Conservation (phyloP, 805 yeast species). For the Kluyveromyces lactis region DNA sequence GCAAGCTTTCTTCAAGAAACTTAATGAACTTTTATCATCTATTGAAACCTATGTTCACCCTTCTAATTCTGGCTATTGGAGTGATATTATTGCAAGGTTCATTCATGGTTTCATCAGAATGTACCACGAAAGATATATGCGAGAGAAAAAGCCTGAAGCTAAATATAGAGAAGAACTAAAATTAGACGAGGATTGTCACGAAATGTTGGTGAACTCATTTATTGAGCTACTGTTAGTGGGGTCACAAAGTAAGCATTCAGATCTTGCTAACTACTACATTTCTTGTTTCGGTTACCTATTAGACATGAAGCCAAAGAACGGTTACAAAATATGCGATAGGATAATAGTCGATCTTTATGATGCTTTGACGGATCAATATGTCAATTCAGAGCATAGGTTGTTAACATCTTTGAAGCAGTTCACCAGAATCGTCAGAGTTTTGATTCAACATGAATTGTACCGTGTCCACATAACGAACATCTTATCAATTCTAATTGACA, state of each 20-base stretch:
- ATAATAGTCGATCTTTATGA: constrained; percentile 69
- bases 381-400: constrained; percentile 73
- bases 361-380: constrained; percentile 52
- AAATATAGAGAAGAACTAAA: constrained; percentile 15
- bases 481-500: constrained; percentile 61
- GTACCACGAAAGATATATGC: constrained; percentile 48
- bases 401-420: constrained; percentile 62
- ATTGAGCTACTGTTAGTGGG: constrained; percentile 52
- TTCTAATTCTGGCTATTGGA: constrained; percentile 88
- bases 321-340: constrained; percentile 38
- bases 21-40: constrained; percentile 54
- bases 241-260: constrained; percentile 63
- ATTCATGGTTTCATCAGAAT: constrained; percentile 51
- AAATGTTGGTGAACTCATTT: constrained; percentile 35
- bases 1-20: constrained; percentile 38
- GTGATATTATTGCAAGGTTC: constrained; percentile 56
- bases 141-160: constrained; percentile 35
- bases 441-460: constrained; percentile 54
- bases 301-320: constrained; percentile 44
- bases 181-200: constrained; percentile 30
- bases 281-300: constrained; percentile 56
- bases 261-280: constrained; percentile 49
- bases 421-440: constrained; percentile 54
- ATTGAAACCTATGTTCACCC: constrained; percentile 84
- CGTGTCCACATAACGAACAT: constrained; percentile 75